These are phyloP conservation scores for Nemania sp. DNA, from an alignment of 2,329 filamentous ascomycete species.

Conservation along the genomic window DNA sequence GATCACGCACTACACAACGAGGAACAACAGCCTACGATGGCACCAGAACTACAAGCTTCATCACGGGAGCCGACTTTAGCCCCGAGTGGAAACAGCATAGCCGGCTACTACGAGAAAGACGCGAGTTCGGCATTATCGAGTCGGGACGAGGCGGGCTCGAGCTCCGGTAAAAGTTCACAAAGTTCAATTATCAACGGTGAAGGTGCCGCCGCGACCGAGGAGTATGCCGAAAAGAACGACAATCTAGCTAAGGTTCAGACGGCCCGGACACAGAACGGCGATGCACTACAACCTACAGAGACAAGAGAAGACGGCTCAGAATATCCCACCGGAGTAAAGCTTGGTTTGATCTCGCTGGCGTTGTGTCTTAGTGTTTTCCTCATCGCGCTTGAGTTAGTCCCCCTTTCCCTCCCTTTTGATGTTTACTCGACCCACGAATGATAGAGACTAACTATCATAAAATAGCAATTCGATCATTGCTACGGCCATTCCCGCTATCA, in stretches of 20 bases:
- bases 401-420: background rate
- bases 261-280: conserved; percentile 37
- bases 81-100: conserved; percentile 26
- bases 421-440: background rate
- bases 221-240: conserved; percentile 17
- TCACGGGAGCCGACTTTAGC: conserved; percentile 31
- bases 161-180: conserved; percentile 15
- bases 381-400: conserved; percentile 56
- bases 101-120: conserved; percentile 25
- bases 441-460: conserved; percentile 37
- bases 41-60: conserved; percentile 25
- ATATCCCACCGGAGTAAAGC: conserved; percentile 54
- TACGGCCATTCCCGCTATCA: conserved; percentile 58
- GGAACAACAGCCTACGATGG: conserved; percentile 15
- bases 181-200: conserved; percentile 17
- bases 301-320: conserved; percentile 55
- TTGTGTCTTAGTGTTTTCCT: conserved; percentile 60
- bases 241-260: conserved; percentile 28
- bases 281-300: conserved; percentile 42
- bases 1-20: background rate
- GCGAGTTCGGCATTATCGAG: conserved; percentile 19
- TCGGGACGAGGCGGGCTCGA: conserved; percentile 8
- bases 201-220: background rate
- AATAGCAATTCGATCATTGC: conserved; percentile 54
- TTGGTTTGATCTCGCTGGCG: conserved; percentile 57